Conservation (phyloP, 2,329 filamentous ascomycete genomes). For the Stachybotrys chlorohalonatus region DNA sequence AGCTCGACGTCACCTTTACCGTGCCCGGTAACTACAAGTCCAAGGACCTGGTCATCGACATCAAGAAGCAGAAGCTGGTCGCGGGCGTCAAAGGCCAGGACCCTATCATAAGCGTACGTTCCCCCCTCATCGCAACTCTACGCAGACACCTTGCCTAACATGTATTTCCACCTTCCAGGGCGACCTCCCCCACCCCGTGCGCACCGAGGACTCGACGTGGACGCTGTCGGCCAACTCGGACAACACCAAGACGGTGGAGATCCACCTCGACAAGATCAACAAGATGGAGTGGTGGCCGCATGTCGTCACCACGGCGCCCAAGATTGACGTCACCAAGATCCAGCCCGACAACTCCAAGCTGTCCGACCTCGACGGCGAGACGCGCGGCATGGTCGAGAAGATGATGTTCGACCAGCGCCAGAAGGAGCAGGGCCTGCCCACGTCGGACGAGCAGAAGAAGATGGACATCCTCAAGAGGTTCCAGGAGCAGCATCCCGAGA, state of each 20-base stretch:
- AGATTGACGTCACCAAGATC: slow-evolving; percentile 94
- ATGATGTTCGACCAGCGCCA: slow-evolving; percentile 99
- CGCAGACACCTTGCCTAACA: slow-evolving; percentile 3
- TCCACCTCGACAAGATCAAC: slow-evolving; percentile 92
- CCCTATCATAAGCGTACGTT: slow-evolving; percentile 66
- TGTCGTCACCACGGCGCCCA: slow-evolving; percentile 76
- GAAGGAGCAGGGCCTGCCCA: slow-evolving; percentile 85
- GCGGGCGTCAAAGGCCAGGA: slow-evolving; percentile 84
- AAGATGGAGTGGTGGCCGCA: slow-evolving; percentile 99
- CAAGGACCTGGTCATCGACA: slow-evolving; percentile 70
- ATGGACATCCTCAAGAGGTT: slow-evolving; percentile 88
- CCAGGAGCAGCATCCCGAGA: slow-evolving; percentile 66
- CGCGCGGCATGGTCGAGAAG: slow-evolving; percentile 96
- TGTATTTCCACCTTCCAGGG: slow-evolving; percentile 46
- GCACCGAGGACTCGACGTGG: slow-evolving; percentile 87
- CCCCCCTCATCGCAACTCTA: neutral
- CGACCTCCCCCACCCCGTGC: slow-evolving; percentile 70
- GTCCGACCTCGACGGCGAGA: slow-evolving; percentile 89
- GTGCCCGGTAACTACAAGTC: slow-evolving; percentile 80
- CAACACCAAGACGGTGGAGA: slow-evolving; percentile 58
- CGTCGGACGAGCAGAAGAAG: slow-evolving; percentile 94
- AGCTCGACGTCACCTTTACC: slow-evolving; percentile 70
- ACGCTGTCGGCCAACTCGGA: slow-evolving; percentile 67
- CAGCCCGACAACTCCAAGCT: slow-evolving; percentile 86
- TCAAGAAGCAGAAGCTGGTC: slow-evolving; percentile 69